Percentiles rank a stretch among this genome's conserved stretches.
Conservation (phyloP, 163 green algal genomes). For the Chlorella variabilis region DNA sequence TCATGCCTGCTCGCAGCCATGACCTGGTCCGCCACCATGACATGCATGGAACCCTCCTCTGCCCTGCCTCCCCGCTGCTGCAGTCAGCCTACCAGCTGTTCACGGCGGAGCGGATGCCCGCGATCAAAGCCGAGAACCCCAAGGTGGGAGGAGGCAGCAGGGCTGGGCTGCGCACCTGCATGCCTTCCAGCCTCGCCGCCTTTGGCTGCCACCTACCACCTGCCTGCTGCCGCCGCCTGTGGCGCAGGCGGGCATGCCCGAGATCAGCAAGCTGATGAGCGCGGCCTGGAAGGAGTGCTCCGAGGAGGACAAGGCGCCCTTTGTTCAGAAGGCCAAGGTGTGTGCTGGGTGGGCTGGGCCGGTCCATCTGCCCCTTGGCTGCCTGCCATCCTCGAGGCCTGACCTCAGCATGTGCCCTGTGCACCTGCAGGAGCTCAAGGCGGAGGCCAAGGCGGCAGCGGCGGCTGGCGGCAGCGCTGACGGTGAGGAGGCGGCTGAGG, state of each 20-base stretch:
- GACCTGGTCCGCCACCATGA: no score
- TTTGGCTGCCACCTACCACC: no score
- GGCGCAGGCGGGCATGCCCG: constrained; percentile 23
- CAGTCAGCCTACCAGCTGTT: constrained; percentile 54
- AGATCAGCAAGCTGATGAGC: constrained; percentile 39
- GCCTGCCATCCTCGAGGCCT: no score
- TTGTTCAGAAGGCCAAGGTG: constrained; percentile 19
- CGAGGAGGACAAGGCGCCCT: constrained; percentile 39
- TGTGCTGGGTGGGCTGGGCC: background rate
- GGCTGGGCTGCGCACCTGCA: no score
- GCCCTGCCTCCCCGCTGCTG: background rate
- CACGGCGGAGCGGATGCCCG: constrained; percentile 46
- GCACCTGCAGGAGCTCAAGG: constrained; percentile 31
- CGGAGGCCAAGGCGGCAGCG: background rate
- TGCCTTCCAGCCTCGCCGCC: no score
- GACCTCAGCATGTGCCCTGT: no score
- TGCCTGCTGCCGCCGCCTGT: background rate
- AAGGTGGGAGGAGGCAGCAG: background rate
- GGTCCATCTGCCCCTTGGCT: no score
- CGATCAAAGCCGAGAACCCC: constrained; percentile 40
- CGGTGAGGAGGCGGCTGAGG: background rate
- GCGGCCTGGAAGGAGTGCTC: constrained; percentile 33
- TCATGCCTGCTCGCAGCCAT: background rate
- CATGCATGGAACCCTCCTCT: background rate
- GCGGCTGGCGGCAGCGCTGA: background rate